Base-by-base conservation (phyloP, 371 early-diverging fungal species). In the Mucor saturninus region DNA sequence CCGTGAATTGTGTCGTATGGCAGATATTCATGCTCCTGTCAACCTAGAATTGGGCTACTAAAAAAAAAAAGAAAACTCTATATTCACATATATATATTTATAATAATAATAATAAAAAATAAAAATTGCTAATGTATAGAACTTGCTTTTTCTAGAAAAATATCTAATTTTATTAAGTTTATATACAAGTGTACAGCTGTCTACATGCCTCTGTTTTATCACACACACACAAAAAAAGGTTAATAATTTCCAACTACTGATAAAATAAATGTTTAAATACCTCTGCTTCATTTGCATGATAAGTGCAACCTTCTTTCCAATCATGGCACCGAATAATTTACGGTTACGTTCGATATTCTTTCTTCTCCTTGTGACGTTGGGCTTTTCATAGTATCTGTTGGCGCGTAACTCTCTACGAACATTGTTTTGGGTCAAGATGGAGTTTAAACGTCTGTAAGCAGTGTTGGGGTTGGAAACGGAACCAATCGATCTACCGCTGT, bases 271-370 rank as follows among this genome's bases (percentile, higher is more conserved):
- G 14, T n/a, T 28, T 2, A 50, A 10, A 42, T 80, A 85, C 86
- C 86, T 76, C 42, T 80, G 72, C 68, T 86, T 86, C 81, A 86
- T 82, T 65, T 86, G 83, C 80, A 86, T 78, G 67, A 86, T 80
- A 48, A 83, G 65, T n/a, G 74, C 80, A 51, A 83, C 82, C 71
- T 86, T 86, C 67, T 80, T 83, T 35, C 73, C 69, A 37, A 86
- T 73, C 71, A 80, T 77, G 28, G 83, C 81, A 52, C 72, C 79
- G 67, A 86, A 86, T 45, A 76, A 52, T 56, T 76, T 78, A 39
- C 80, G 72, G 54, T 81, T 77, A 50, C 77, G 71, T 59, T 83
- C 80, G 57, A 76, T 80, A 29, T 65, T 76, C 64, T 77, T 59
- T 65, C 84, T 61, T 75, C 81, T 74, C 60, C 86, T 75, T 49